phyloP scores from a whole-genome alignment of 805 yeast species.

The Starmerella etchellsii region DNA sequence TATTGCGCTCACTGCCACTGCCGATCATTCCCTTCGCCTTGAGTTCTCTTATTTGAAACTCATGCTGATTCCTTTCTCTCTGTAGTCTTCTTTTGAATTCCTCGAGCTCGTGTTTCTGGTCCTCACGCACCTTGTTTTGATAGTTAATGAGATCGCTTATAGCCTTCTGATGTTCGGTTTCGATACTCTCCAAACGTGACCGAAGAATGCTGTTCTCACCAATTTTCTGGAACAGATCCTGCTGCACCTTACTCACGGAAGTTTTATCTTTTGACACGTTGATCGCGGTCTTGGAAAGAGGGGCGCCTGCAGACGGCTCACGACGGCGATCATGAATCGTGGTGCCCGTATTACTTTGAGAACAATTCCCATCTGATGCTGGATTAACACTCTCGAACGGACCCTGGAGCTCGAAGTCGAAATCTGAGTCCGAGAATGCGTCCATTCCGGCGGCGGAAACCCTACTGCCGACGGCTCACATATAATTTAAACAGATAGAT shows the following conservation, averaged over 20 bases:
- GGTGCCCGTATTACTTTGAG: background rate
- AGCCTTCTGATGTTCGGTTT: slow-evolving; percentile 21
- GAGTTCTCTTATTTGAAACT: slow-evolving; percentile 31
- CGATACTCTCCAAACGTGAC: slow-evolving; percentile 39
- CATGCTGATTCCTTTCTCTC: slow-evolving; percentile 41
- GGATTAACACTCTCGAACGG: background rate
- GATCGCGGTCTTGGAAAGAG: background rate
- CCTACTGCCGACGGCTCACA: too few species aligned
- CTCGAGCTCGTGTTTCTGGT: slow-evolving; percentile 29
- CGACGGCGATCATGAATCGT: background rate
- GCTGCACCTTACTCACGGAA: background rate
- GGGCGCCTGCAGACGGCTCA: background rate
- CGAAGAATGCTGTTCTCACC: slow-evolving; percentile 77
- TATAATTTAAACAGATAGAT: too few species aligned
- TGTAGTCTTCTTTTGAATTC: slow-evolving; percentile 33
- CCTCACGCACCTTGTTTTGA: slow-evolving; percentile 19
- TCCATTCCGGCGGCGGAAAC: too few species aligned
- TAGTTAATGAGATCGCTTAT: slow-evolving; percentile 20
- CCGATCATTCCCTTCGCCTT: background rate
- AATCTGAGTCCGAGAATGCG: slow-evolving; percentile 11
- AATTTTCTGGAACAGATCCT: slow-evolving; percentile 30
- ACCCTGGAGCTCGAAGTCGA: slow-evolving; percentile 8
- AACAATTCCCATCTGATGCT: background rate
- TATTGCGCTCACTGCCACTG: background rate
- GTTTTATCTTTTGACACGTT: background rate